Conservation (phyloP, 148 eudicot genomes). For the Limonium bicolor region DNA sequence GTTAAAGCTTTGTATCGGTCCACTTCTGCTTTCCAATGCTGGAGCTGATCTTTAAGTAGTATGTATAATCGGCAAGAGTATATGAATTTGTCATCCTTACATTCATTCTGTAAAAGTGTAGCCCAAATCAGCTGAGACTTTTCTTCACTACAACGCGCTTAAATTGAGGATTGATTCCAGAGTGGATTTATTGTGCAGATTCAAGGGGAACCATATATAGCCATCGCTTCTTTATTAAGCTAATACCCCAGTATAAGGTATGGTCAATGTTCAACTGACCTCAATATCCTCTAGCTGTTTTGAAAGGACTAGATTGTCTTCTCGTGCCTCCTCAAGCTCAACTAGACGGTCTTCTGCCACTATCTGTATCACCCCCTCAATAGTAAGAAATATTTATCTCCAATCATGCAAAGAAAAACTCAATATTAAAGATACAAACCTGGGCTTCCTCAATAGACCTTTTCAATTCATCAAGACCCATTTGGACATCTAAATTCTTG, state of each 20-base stretch:
- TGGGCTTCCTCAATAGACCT: constrained; percentile 77
- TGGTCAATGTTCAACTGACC: constrained; percentile 17
- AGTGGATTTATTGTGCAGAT: too few species aligned
- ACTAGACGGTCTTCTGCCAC: constrained; percentile 75
- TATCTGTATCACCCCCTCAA: constrained; percentile 31
- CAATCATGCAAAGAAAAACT: not conserved
- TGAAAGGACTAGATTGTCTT: constrained; percentile 44
- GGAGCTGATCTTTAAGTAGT: constrained; percentile 77
- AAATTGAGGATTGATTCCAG: too few species aligned
- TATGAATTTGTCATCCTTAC: constrained; percentile 56
- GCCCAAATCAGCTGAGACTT: constrained; percentile 1
- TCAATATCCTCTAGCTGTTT: constrained; percentile 85
- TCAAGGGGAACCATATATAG: too few species aligned
- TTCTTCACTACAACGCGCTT: too few species aligned
- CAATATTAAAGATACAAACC: constrained; percentile 20
- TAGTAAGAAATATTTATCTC: constrained; percentile 1
- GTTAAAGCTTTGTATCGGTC: constrained; percentile 46
- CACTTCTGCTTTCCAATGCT: constrained; percentile 76
- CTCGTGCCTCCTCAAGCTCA: constrained; percentile 84
- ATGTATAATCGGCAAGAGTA: constrained; percentile 58
- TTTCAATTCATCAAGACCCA: constrained; percentile 56
- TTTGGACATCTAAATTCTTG: constrained; percentile 37
- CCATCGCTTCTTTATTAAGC: too few species aligned
- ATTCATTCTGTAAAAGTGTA: constrained; percentile 41
- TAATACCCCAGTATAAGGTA: not conserved